Evolutionary conservation across 2,329 filamentous ascomycete genomes (phyloP), one percentile per base, ranked within the genome.

Genomic region (Magnaporthales sp.): DNA sequence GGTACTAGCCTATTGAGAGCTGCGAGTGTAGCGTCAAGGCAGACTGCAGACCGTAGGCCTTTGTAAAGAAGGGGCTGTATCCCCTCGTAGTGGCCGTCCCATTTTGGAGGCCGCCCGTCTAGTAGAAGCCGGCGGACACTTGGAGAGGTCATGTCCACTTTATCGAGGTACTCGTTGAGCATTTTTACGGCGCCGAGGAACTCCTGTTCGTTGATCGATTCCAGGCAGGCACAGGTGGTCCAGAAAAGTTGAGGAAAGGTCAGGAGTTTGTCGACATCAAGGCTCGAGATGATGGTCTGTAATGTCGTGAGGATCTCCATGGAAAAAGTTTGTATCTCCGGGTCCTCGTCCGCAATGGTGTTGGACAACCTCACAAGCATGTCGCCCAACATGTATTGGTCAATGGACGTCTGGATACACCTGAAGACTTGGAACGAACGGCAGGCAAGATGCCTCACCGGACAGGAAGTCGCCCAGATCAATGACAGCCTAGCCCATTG

Each of bases 371-470:
- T 86, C 13, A 91, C 93, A 26, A 99, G 86, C 93, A 99, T 99
- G 73, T 99, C 95, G 2, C 92, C 93, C 19, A 99, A 84, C 94
- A 98, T 99, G 67, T 89, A 84, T 71, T 96, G 93, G 74, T 99
- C 94, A 26, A 98, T 80, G 0, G 91, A 92, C 19, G 92, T 96
- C 30, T 96, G 86, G 66, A 98, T 93, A 74, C 94, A 98, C 32
- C 95, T 86, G 79, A 97, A 99, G 11, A 99, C 90, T 75, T 99
- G 96, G 78, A 99, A 98, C 0, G 96, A 99, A 30, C 95, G 89
- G 75, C 96, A 99, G 1, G 95, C 95, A 65, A 99, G 82, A 79
- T 99, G 95, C 63, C 94, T 85, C 5, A 99, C 96, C 0, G 95
- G 92, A 75, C 96, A 99, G 3, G 93, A 97, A 0, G 95, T 98